Evolutionary conservation across 1,139 yeast genomes (phyloP), one percentile per base, ranked within the genome.

Genomic region (Lodderomyces theae): DNA sequence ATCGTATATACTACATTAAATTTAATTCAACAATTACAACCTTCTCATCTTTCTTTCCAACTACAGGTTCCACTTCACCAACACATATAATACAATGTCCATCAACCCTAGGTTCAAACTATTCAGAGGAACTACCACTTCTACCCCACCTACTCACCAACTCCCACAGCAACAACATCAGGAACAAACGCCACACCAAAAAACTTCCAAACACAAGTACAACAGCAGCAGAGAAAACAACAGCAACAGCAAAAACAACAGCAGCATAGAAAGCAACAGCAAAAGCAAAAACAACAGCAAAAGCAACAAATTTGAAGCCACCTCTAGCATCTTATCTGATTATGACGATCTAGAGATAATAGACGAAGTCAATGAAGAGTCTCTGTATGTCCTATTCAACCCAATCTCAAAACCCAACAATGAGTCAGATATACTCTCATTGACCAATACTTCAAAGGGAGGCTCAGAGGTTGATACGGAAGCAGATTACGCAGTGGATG

Each of bases 341-440:
- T 52, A 53, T 35, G 51, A 46, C 29, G 53, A 50, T 19, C 39
- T 47, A n/a, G 51, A 48, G 19, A 13, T 42, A 12, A 29, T 44
- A 12, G 46, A 42, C 21, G 46, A 40, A 22, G 35, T 21, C 11
- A 68, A 64, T 44, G 65, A 60, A 41, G 67, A 68, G 46, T 64
- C 69, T 21, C 69, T 66, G 59, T 71, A 72, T 64, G 73, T 71
- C 23, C 58, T 71, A 45, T 71, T 71, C 43, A 66, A 66, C 44
- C 76, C 76, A 10, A 37, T 25, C 4, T 29, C 29, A 13, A 24
- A 30, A 8, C 18, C 32, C 26, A 43, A 33, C 5, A 47, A 34
- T 21, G 66, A 57, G 16, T 64, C 70, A 3, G 76, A 71, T 49
- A 66, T 70, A 34, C 57, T 71, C 42, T 67, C 73, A 26, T 53